These are phyloP conservation scores for Fagus sylvatica DNA, from an alignment of 306 rosid species.

Conservation along the genomic window DNA sequence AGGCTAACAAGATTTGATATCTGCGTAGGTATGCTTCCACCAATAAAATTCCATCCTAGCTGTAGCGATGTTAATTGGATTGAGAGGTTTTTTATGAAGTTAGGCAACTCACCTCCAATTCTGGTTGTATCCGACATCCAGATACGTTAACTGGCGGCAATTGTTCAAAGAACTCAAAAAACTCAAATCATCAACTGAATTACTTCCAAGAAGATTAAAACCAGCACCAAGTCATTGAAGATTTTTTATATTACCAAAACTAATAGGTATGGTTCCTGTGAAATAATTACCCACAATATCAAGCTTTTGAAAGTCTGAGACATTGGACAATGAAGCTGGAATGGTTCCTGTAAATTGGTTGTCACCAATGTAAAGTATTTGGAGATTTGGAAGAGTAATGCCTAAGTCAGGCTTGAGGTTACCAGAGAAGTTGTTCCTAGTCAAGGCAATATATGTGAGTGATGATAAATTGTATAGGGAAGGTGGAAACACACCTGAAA, in stretches of 20 bases:
- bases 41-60: neutral
- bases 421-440: neutral
- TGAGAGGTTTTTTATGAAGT: neutral
- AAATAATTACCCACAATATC: neutral
- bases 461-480: constrained; percentile 1
- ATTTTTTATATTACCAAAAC: neutral
- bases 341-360: neutral
- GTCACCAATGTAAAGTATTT: neutral
- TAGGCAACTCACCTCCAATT: neutral
- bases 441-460: neutral
- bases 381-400: neutral
- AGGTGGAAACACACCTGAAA: neutral
- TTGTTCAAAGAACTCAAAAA: neutral
- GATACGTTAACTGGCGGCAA: neutral
- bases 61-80: neutral
- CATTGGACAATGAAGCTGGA: neutral
- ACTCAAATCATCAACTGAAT: neutral
- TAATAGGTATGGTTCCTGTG: neutral
- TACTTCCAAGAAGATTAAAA: neutral
- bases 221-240: neutral
- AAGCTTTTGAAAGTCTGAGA: neutral
- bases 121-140: neutral
- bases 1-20: neutral
- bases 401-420: neutral
- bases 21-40: neutral